Base-by-base conservation (phyloP, 768 basidiomycete genomes). In the Plicaturopsis crispa region DNA sequence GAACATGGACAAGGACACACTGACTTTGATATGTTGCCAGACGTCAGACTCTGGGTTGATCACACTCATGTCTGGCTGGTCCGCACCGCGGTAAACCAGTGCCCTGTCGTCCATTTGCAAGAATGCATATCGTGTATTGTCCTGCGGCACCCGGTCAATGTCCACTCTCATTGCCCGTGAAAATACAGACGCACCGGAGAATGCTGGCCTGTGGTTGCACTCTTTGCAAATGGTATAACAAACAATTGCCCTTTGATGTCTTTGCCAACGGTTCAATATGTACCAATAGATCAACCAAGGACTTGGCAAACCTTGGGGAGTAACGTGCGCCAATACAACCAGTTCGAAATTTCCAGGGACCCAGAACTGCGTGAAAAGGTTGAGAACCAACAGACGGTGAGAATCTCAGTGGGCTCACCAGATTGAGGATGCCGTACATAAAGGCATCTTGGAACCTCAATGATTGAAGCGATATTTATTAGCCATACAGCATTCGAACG, bases 1-100 rank as follows among this genome's bases (percentile, higher is more conserved):
- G 33, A n/a, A 24, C 17, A 5, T 4, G 31, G 10, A 34, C 8
- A 22, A 34, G 23, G 36, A 16, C 12, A 13, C 14, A 49, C 48
- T 36, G 46, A 75, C 90, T 75, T 93, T 94, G 58, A 97, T 84
- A 61, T 87, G 85, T 49, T 98, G 91, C 93, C 94, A 98, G 13
- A 97, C 93, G 51, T 97, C 93, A 3, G 89, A 89, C 56, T 94
- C 92, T 12, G 93, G 92, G 53, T 97, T 97, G 52, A 98, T 96
- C 41, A 99, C 82, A 53, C 90, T 94, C 82, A 96, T 84, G 55
- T 97, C 93, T 4, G 94, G 93, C 56, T 97, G 93, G 57, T 97
- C 94, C 20, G 93, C 90, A 11, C 94, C 93, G 39, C 94, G 76
- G 57, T 97, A 99, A 12, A 97, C 80, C 1, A 96, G 70, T 2